These are phyloP conservation scores for Colletotrichum phormii DNA, from an alignment of 2,329 filamentous ascomycete species.

Conservation along the genomic window DNA sequence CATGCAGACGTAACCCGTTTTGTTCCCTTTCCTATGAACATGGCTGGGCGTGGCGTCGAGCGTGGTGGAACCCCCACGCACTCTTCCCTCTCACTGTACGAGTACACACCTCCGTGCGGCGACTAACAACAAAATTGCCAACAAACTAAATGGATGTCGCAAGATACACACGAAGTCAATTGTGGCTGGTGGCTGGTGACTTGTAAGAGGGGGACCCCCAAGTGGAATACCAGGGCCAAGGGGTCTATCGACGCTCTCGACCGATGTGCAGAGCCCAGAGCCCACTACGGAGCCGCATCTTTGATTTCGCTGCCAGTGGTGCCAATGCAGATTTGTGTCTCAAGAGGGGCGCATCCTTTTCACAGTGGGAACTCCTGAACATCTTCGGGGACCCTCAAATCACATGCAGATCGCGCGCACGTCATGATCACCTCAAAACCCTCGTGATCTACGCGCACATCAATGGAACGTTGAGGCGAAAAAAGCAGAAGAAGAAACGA, in stretches of 20 bases:
- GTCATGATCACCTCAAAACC: conserved; percentile 26
- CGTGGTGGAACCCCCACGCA: conserved; percentile 31
- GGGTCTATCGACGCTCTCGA: neutral
- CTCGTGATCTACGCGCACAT: conserved; percentile 12
- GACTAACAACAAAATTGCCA: neutral
- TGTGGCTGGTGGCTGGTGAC: neutral
- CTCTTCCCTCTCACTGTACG: no score
- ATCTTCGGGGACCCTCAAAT: conserved; percentile 17
- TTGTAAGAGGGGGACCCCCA: neutral
- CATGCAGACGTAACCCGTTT: neutral
- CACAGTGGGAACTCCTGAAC: conserved; percentile 6
- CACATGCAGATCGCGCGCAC: conserved; percentile 25
- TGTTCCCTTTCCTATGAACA: conserved; percentile 1
- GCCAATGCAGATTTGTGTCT: conserved; percentile 17
- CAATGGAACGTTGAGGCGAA: neutral
- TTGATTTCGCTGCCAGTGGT: neutral
- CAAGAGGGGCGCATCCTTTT: neutral
- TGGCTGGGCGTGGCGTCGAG: neutral
- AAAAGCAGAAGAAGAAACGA: neutral
- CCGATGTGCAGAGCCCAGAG: neutral
- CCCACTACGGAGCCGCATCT: conserved; percentile 32
- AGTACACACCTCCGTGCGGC: neutral
- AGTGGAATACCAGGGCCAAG: neutral
- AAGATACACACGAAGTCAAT: neutral
- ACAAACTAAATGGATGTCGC: neutral